Percentiles rank a stretch among this genome's conserved stretches.
Evolutionary conservation across 169 alveolate genomes (phyloP).

Genomic region (Plasmodium inui): DNA sequence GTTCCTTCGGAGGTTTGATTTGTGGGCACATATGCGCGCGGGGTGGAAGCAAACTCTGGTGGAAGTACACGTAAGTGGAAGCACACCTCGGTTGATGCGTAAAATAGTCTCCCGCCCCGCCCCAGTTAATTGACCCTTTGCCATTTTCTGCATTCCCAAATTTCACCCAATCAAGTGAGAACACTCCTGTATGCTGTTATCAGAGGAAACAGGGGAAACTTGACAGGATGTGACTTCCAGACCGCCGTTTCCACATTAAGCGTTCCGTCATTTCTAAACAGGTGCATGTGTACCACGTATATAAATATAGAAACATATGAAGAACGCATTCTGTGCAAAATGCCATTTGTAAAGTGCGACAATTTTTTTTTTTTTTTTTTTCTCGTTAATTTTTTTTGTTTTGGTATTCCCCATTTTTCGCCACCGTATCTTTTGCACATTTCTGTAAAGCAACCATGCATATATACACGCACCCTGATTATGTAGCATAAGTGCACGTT

Average conservation of each 20-base stretch:
- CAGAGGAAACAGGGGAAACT: not conserved
- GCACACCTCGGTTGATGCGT: not conserved
- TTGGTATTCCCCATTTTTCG: not conserved
- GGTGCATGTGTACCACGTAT: not conserved
- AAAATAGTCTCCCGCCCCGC: not conserved
- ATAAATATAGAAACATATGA: not conserved
- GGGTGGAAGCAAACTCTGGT: not conserved
- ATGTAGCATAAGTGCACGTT: not conserved
- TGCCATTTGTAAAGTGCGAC: not conserved
- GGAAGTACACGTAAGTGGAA: too few relatives aligned
- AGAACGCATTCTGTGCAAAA: not conserved
- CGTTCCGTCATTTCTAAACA: not conserved
- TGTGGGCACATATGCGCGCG: not conserved
- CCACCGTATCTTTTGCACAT: not conserved
- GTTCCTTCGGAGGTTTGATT: not conserved
- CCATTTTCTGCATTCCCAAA: not conserved
- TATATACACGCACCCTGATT: not conserved
- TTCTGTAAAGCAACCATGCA: not conserved
- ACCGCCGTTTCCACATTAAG: not conserved
- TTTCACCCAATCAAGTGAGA: not conserved
- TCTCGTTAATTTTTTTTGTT: not conserved
- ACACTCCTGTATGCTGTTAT: not conserved
- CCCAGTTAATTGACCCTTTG: not conserved
- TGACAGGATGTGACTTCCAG: not conserved
- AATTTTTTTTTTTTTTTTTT: not conserved